These are phyloP conservation scores for Coemansia erecta DNA, from an alignment of 192 early-diverging fungal genomes.

Conservation along the genomic window DNA sequence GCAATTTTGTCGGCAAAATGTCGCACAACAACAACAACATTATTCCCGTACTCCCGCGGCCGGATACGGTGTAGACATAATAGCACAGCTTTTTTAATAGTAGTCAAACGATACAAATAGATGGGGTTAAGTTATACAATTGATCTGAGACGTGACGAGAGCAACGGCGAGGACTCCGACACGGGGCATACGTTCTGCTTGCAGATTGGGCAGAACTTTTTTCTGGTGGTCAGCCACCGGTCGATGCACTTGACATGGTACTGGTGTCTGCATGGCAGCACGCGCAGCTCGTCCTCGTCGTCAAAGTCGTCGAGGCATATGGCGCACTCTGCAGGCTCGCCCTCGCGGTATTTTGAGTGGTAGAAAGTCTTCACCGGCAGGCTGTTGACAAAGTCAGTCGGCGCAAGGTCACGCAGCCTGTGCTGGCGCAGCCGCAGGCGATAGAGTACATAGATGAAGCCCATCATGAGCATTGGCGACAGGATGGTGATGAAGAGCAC, in stretches of 20 bases:
- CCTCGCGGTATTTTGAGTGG: slow-evolving; percentile 60
- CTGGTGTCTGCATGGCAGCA: slow-evolving; percentile 84
- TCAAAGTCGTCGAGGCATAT: slow-evolving; percentile 93
- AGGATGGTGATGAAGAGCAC: slow-evolving; percentile 78
- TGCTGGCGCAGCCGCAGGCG: slow-evolving; percentile 69
- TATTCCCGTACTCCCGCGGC: slow-evolving; percentile 47
- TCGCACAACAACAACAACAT: slow-evolving; percentile 48
- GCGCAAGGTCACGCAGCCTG: slow-evolving; percentile 72
- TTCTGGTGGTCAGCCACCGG: slow-evolving; percentile 83
- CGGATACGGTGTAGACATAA: slow-evolving; percentile 11
- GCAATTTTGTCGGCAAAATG: slow-evolving; percentile 45
- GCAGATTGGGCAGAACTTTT: slow-evolving; percentile 82
- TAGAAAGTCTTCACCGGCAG: slow-evolving; percentile 72
- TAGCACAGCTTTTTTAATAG: neutral
- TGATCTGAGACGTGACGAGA: slow-evolving; percentile 37
- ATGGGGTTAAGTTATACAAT: slow-evolving; percentile 25
- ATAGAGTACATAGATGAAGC: slow-evolving; percentile 73
- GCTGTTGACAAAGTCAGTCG: slow-evolving; percentile 67
- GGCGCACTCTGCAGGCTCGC: slow-evolving; percentile 79
- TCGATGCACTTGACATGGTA: slow-evolving; percentile 91
- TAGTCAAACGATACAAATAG: neutral
- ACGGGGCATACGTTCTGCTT: slow-evolving; percentile 57
- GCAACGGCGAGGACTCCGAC: slow-evolving; percentile 36
- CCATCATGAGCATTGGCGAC: slow-evolving; percentile 78
- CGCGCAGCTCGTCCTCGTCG: slow-evolving; percentile 72